Percentiles rank a stretch among this genome's conserved stretches.
phyloP scores from a whole-genome alignment of 169 alveolate genomes.

The Eimeria necatrix region DNA sequence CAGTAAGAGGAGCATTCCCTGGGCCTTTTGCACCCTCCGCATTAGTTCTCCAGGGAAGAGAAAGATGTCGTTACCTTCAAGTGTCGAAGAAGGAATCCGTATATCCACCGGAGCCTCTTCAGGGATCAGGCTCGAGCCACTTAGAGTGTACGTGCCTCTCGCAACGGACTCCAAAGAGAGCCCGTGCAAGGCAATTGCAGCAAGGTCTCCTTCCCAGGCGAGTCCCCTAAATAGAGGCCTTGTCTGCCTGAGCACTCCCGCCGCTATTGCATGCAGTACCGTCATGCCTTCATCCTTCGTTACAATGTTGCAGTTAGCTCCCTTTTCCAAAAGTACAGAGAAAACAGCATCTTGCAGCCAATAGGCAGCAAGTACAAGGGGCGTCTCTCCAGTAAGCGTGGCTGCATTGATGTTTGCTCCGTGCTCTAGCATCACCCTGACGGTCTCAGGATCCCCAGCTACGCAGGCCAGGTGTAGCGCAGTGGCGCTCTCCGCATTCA shows the following conservation, averaged over 20 bases:
- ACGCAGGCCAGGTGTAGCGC: conserved; percentile 93
- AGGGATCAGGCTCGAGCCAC: background rate
- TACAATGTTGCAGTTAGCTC: conserved; percentile 80
- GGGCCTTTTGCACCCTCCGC: conserved; percentile 69
- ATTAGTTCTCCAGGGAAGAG: conserved; percentile 73
- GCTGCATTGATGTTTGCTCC: conserved; percentile 85
- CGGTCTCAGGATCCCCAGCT: conserved; percentile 91
- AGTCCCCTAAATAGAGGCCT: conserved; percentile 60
- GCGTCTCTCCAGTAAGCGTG: conserved; percentile 91
- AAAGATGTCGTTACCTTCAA: conserved; percentile 42
- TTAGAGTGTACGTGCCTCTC: conserved; percentile 64
- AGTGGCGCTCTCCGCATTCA: conserved; percentile 92
- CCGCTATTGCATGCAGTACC: conserved; percentile 80
- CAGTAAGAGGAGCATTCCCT: conserved; percentile 31
- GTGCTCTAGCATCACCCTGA: conserved; percentile 84
- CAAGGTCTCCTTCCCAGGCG: conserved; percentile 83
- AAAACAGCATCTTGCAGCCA: conserved; percentile 87
- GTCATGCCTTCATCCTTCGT: conserved; percentile 75
- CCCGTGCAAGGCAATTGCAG: conserved; percentile 67
- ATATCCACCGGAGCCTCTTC: conserved; percentile 59
- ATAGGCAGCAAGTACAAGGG: conserved; percentile 91
- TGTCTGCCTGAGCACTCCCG: conserved; percentile 68
- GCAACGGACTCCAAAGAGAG: conserved; percentile 34
- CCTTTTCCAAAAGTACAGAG: conserved; percentile 85
- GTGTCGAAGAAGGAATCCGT: conserved; percentile 55